Evolutionary conservation across 2,329 filamentous ascomycete species (phyloP), one percentile per base, ranked within the genome.

Genomic region (Monilinia aucupariae): DNA sequence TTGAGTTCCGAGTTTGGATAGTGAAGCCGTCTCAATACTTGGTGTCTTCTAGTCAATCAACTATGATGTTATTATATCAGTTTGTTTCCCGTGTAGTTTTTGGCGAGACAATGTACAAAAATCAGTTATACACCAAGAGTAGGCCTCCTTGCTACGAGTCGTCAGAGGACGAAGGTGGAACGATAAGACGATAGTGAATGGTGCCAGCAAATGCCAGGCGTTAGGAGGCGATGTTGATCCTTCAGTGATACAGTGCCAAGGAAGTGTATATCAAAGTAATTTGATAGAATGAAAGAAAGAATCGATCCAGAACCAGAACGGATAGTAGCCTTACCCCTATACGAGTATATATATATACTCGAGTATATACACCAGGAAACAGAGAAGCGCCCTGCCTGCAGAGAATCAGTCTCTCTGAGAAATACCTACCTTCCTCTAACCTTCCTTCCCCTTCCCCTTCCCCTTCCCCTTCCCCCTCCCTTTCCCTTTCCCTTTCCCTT

Each of bases 131-230:
- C 32, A 62, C 12, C 15, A 34, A 37, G 22, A 41, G 25, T 54
- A 8, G 22, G 37, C 2, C 4, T 17, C 30, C 37, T 3, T 22
- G 17, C 20, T 12, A 34, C 41, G 34, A 43, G 25, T 60, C 20
- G 25, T 43, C 15, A 25, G 25, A 53, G 27, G 12, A 12, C 4
- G 22, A 12, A 17, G 41, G 27, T 43, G 22, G 54, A 49, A 30
- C 8, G 22, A 48, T 15, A n/a, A 56, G 27, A 12, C 30, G 54
- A 48, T 39, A 30, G 50, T 56, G 43, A 62, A 30, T 56, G 51
- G 43, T 62, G 59, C 59, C 59, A 62, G 51, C 59, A 30, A 39
- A 54, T 20, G n/a, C 34, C 41, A 56, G 17, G 43, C 20, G 4
- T 56, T 4, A 22, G 20, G 27, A 22, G 4, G 32, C n/a, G 22